Conservation (phyloP, 2,329 filamentous ascomycete genomes). For the Alternaria ventricosa region DNA sequence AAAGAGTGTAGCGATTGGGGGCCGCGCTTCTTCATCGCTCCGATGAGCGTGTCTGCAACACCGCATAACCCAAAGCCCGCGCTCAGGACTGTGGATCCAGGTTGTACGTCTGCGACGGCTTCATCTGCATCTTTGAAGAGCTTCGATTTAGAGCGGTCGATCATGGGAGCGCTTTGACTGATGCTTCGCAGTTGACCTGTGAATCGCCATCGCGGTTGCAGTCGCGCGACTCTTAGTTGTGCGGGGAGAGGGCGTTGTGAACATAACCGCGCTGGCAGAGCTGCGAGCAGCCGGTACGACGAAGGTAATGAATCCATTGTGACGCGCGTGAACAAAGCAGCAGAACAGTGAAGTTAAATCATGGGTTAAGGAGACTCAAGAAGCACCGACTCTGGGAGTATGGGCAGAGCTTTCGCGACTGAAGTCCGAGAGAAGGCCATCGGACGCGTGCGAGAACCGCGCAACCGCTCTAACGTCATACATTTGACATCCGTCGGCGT, state of each 20-base stretch:
- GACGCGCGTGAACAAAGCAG: conserved; percentile 1
- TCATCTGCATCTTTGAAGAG: conserved; percentile 47
- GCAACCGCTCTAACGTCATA: conserved; percentile 8
- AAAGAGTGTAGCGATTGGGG: conserved; percentile 52
- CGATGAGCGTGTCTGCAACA: conserved; percentile 48
- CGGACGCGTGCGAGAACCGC: conserved; percentile 4
- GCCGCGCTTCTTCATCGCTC: conserved; percentile 43
- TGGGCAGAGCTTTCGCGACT: not conserved
- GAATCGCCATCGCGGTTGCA: conserved; percentile 30
- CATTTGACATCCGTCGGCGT: conserved; percentile 8
- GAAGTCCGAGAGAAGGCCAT: conserved; percentile 6
- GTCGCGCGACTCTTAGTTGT: conserved; percentile 30
- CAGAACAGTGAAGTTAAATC: conserved; percentile 1
- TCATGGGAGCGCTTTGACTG: conserved; percentile 35
- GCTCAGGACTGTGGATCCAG: conserved; percentile 47
- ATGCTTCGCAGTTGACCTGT: conserved; percentile 32
- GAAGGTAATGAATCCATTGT: conserved; percentile 40
- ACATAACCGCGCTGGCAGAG: conserved; percentile 38
- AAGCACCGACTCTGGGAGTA: conserved; percentile 3
- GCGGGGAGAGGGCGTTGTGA: conserved; percentile 34
- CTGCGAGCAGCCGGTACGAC: conserved; percentile 37
- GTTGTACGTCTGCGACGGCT: conserved; percentile 47
- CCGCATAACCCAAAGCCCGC: conserved; percentile 50
- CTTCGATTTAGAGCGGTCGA: conserved; percentile 47
- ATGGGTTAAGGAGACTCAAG: not conserved